Conservation (phyloP, 75 land plant species). For the Larix kaempferi region DNA sequence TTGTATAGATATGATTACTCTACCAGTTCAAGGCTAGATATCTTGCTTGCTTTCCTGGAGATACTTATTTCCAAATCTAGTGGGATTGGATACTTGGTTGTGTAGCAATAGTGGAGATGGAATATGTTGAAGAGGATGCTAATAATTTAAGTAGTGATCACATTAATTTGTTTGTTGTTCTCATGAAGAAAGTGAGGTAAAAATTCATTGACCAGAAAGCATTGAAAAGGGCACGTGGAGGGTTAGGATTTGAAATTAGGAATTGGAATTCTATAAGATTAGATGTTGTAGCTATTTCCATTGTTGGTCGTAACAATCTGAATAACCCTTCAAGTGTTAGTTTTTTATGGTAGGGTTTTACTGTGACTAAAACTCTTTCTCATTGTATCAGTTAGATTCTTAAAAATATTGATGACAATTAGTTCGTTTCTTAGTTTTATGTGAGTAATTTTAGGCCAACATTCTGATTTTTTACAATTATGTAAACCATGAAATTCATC, state of each 20-base stretch:
- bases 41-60: conserved; percentile 70
- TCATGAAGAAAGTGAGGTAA: conserved; percentile 58
- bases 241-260: conserved; percentile 12
- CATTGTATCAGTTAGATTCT: too few species aligned
- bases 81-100: conserved; percentile 61
- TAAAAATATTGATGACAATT: too few species aligned
- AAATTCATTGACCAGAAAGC: conserved; percentile 16
- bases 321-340: too few species aligned
- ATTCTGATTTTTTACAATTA: too few species aligned
- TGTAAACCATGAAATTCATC: too few species aligned
- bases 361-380: too few species aligned
- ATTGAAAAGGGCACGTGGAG: conserved; percentile 5
- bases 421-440: too few species aligned
- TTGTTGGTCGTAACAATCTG: too few species aligned
- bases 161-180: conserved; percentile 40
- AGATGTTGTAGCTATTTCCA: too few species aligned
- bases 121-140: neutral
- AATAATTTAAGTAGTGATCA: conserved; percentile 10
- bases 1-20: conserved; percentile 30
- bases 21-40: conserved; percentile 47
- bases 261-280: conserved; percentile 61
- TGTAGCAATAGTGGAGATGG: conserved; percentile 14
- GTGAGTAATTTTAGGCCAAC: too few species aligned
- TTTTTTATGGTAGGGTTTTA: too few species aligned
- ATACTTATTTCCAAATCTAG: conserved; percentile 48